phyloP scores from a whole-genome alignment of 2,329 filamentous ascomycete genomes.

The Ceratocystis harringtonii region DNA sequence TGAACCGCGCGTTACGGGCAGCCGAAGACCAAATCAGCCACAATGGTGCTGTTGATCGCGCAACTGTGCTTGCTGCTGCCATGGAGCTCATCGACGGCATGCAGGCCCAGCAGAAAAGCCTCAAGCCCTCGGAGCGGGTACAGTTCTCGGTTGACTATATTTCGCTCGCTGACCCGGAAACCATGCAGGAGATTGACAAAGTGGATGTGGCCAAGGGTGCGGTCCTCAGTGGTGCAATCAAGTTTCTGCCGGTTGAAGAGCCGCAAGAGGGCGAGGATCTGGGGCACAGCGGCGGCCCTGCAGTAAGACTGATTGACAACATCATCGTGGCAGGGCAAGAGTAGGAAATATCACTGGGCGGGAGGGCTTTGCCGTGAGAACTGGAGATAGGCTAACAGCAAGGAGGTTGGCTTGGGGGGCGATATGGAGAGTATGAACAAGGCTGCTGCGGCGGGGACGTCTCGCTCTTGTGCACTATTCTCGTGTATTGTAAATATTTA shows the following conservation, averaged over 20 bases:
- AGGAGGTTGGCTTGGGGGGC: too few relatives aligned
- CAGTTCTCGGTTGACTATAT: conserved; percentile 82
- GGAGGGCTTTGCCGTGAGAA: background rate
- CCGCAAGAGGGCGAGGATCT: conserved; percentile 56
- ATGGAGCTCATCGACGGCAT: conserved; percentile 41
- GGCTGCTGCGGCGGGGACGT: too few relatives aligned
- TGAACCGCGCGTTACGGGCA: conserved; percentile 52
- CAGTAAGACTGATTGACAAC: conserved; percentile 88
- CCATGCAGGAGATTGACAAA: conserved; percentile 59
- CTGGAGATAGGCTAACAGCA: background rate
- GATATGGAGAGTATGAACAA: too few relatives aligned
- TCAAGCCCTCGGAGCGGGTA: conserved; percentile 47
- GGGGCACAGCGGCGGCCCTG: conserved; percentile 54
- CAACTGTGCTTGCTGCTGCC: conserved; percentile 58
- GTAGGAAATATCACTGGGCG: background rate
- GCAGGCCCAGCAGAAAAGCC: conserved; percentile 44
- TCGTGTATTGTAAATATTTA: background rate
- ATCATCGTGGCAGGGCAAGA: conserved; percentile 47
- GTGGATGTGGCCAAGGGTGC: conserved; percentile 59
- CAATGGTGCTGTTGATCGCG: conserved; percentile 37
- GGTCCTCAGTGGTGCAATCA: conserved; percentile 78
- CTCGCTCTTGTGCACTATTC: background rate
- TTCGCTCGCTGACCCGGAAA: conserved; percentile 72
- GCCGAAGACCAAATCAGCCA: conserved; percentile 43
- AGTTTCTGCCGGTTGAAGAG: conserved; percentile 69